Percentiles rank a stretch among this genome's conserved stretches.
Evolutionary conservation across 2,329 filamentous ascomycete species (phyloP).

Genomic region (Phaeoacremonium minimum): DNA sequence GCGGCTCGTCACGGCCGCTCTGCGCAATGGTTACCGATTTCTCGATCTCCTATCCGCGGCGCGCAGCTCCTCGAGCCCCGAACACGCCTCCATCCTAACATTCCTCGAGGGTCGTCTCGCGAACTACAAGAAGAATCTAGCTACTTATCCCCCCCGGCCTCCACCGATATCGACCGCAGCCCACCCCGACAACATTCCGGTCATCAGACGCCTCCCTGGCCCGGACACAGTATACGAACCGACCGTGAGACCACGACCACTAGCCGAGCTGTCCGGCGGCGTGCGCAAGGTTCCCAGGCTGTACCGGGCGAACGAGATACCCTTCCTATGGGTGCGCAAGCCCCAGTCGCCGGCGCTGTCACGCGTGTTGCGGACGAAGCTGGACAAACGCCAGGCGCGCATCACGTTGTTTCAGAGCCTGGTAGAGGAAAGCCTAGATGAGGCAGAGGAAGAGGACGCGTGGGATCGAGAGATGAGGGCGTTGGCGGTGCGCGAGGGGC

Average conservation of each 20-base stretch:
- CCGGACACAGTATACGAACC: slow-evolving; percentile 43
- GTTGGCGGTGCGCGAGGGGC: not conserved
- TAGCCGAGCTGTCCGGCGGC: slow-evolving; percentile 39
- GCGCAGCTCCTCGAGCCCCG: slow-evolving; percentile 27
- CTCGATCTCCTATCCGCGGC: slow-evolving; percentile 34
- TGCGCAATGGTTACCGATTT: slow-evolving; percentile 62
- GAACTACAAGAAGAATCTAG: slow-evolving; percentile 14
- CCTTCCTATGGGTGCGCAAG: slow-evolving; percentile 64
- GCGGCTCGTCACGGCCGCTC: slow-evolving; percentile 55
- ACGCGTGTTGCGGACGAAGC: slow-evolving; percentile 51
- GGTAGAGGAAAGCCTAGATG: slow-evolving; percentile 25
- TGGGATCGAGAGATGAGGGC: slow-evolving; percentile 36
- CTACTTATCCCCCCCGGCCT: slow-evolving; percentile 8
- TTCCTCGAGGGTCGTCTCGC: slow-evolving; percentile 30
- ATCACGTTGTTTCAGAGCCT: slow-evolving; percentile 32
- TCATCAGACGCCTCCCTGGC: slow-evolving; percentile 23
- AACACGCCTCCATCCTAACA: slow-evolving; percentile 34
- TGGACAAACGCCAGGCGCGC: slow-evolving; percentile 34
- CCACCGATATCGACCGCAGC: slow-evolving; percentile 14
- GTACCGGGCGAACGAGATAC: slow-evolving; percentile 45
- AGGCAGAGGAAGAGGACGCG: slow-evolving; percentile 35
- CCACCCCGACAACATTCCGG: slow-evolving; percentile 15
- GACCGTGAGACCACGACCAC: slow-evolving; percentile 42
- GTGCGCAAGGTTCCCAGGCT: slow-evolving; percentile 56
- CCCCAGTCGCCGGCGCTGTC: slow-evolving; percentile 58